A percentile compares a stretch with the other conserved stretches of the same genome.
Evolutionary conservation across 768 basidiomycete species (phyloP).

Genomic region (Pisolithus marmoratus): DNA sequence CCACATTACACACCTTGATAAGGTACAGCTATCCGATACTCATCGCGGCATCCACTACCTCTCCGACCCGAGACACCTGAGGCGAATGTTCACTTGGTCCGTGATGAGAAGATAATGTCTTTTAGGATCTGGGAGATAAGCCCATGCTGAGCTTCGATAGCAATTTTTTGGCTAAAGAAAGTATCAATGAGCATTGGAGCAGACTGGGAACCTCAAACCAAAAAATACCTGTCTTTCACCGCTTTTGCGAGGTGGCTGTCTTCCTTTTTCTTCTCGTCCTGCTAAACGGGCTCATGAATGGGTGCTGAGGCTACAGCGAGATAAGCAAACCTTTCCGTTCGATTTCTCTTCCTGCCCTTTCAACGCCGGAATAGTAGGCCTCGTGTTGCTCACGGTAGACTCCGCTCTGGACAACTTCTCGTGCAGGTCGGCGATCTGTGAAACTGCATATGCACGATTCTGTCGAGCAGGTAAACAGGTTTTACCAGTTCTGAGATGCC

Average conservation of each 20-base stretch:
- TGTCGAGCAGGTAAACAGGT: slow-evolving; percentile 25
- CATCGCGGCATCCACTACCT: slow-evolving; percentile 35
- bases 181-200: not conserved
- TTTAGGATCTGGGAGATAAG: slow-evolving; percentile 92
- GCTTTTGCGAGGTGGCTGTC: slow-evolving; percentile 83
- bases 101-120: slow-evolving; percentile 77
- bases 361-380: slow-evolving; percentile 46
- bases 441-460: slow-evolving; percentile 93
- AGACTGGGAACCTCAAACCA: not conserved
- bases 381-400: slow-evolving; percentile 48
- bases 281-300: slow-evolving; percentile 13
- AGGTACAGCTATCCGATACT: slow-evolving; percentile 8
- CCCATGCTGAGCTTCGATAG: slow-evolving; percentile 89
- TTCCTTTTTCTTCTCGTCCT: slow-evolving; percentile 78
- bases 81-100: slow-evolving; percentile 26
- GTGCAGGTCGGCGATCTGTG: slow-evolving; percentile 84
- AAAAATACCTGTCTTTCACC: slow-evolving; percentile 79
- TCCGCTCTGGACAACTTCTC: slow-evolving; percentile 82
- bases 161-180: slow-evolving; percentile 69
- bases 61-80: slow-evolving; percentile 20
- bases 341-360: slow-evolving; percentile 47
- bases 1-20: too few species aligned
- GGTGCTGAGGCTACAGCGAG: not conserved
- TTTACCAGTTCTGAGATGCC: not conserved
- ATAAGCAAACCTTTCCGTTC: slow-evolving; percentile 35